A percentile compares a stretch with the other conserved stretches of the same genome.
Evolutionary conservation across 169 alveolate genomes (phyloP).

Genomic region (Plasmodium knowlesi): DNA sequence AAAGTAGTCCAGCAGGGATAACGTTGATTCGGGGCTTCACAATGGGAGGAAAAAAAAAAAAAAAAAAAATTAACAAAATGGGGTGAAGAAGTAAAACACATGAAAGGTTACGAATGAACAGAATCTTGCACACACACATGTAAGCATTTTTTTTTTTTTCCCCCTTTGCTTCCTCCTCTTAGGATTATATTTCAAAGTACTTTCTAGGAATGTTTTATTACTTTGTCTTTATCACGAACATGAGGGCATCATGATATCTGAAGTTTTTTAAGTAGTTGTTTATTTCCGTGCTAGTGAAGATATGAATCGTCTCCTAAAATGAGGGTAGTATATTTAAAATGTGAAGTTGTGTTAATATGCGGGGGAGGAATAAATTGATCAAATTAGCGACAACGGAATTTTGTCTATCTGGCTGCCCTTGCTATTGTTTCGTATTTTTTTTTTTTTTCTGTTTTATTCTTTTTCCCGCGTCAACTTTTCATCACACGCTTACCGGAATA

Average conservation of each 20-base stretch:
- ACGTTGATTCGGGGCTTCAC: slow-evolving; percentile 3
- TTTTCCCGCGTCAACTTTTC: neutral
- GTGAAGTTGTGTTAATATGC: neutral
- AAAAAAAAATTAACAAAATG: slow-evolving; percentile 2
- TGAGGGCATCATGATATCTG: slow-evolving; percentile 51
- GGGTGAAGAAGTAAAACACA: neutral
- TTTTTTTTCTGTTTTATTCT: neutral
- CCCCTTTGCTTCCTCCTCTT: slow-evolving; percentile 3
- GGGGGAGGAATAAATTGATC: neutral
- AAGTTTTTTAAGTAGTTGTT: slow-evolving; percentile 1
- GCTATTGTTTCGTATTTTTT: neutral
- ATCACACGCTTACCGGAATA: neutral
- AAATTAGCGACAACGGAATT: neutral
- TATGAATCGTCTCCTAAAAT: slow-evolving; percentile 14
- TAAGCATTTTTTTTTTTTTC: neutral
- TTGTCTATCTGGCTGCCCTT: neutral
- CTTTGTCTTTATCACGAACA: slow-evolving; percentile 9
- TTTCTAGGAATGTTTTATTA: neutral
- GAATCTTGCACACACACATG: neutral
- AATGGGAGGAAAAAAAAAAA: neutral
- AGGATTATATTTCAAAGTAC: neutral
- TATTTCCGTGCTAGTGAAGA: neutral
- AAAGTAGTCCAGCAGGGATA: slow-evolving; percentile 36
- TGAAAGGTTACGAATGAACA: neutral
- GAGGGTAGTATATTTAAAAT: neutral